Base-by-base conservation (phyloP, 2,329 filamentous ascomycete species). In the Colletotrichum siamense region DNA sequence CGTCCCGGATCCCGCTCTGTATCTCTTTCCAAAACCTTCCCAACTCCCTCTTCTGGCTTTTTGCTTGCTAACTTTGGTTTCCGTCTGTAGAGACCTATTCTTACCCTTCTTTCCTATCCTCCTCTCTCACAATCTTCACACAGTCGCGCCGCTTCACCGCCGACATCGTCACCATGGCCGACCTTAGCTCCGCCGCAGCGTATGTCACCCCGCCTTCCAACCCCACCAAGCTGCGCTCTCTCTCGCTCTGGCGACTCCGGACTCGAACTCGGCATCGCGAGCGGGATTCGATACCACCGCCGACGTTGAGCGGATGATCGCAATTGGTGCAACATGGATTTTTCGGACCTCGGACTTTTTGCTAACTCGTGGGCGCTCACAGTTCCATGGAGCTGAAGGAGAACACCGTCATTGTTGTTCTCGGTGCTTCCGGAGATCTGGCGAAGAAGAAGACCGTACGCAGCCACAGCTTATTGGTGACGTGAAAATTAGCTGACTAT, bases 371-470 rank as follows among this genome's bases (percentile, higher is more conserved):
- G 64, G 28, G 64, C 34, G 57, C 15, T 64, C 65, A 80, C 85
- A 98, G 95, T 84, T 93, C 92, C 83, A 91, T 98, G 87, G 97
- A 99, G 92, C 94, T 99, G 84, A 99, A 98, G 91, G 95, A 99
- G 84, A 98, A 99, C 91, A 99, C 97, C 79, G 92, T 96, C 84
- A 98, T 99, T 83, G 92, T 99, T 82, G 97, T 99, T 82, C 93
- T 99, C 80, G 97, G 97, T 83, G 97, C 97, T 79, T 99, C 97
- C 69, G 97, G 97, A 83, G 97, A 99, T 90, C 89, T 99, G 80
- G 97, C 97, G 68, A 99, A 99, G 92, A 99, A 99, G 94, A 99
- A 99, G 94, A 99, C 97, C 62, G 96, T 98, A 88, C 85, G 78
- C 67, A 74, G 36, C 32, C 63, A 39, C 49, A 55, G 71, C 59